Base-by-base conservation (phyloP, 2,329 filamentous ascomycete genomes). In the Aspergillus sp. region DNA sequence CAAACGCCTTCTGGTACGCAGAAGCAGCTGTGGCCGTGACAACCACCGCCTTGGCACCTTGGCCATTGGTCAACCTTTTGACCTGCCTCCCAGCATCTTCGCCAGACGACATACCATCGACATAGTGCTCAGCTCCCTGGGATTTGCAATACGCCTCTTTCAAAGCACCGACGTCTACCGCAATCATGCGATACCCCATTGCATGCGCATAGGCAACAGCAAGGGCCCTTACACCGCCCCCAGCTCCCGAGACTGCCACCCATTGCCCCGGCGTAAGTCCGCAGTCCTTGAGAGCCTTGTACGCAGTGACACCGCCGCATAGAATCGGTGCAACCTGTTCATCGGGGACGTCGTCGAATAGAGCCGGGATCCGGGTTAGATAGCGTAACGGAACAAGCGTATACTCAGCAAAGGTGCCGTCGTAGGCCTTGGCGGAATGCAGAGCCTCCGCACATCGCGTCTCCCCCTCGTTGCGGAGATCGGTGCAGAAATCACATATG, bases 1-100 rank as follows among this genome's bases (percentile, higher is more conserved):
- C 60, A 36, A 70, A 48, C 0, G 62, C 64, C 1, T 55, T 52
- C 45, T 69, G 57, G 41, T 71, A 72, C 0, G 68, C 69, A 4
- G 50, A 54, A 0, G 52, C 52, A 0, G 58, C 57, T 0, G 60
- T 61, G 1, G 64, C 62, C 0, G 62, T 53, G 0, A 70, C 63
- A 0, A 72, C 42, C 1, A 64, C 62, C 1, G 62, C 64, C 2
- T 51, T 51, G 3, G 48, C 61, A 2, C 56, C 58, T 6, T 45
- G 8, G 2, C 59, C 55, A 7, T 41, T 50, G 1, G 36, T 39
- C 7, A 39, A 4, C 12, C 26, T 2, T 39, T 7, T 7, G 10
- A 39, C 36, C 19, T 7, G 19, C 19, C n/a, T 27, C 3, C 26
- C 36, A 7, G n/a, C 7, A 4, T 7, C 2, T 39, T 7, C 26